Evolutionary conservation across 257 asterid genomes (phyloP).

Genomic region (Thymus quinquecostatus): DNA sequence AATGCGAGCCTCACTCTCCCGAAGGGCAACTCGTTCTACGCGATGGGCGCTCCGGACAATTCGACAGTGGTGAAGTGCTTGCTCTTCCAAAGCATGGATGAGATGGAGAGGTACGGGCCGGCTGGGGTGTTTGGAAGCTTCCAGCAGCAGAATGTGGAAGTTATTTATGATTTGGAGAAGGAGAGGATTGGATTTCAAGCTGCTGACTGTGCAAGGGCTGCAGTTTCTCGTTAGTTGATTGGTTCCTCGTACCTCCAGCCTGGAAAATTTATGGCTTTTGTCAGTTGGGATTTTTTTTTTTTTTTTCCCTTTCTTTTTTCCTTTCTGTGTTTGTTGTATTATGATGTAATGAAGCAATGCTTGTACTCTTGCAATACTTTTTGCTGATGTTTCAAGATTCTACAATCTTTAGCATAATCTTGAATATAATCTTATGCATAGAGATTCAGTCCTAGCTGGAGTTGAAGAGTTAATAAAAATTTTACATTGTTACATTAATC

Average conservation of each 20-base stretch:
- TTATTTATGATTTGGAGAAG: slow-evolving; percentile 75
- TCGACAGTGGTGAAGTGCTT: slow-evolving; percentile 61
- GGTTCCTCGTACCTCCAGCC: not conserved
- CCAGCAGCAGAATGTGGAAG: slow-evolving; percentile 75
- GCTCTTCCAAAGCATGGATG: slow-evolving; percentile 67
- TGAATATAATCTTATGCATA: too few species aligned
- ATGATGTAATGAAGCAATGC: slow-evolving; percentile 3
- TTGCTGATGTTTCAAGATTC: not conserved
- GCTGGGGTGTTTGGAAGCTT: slow-evolving; percentile 78
- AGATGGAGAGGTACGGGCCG: slow-evolving; percentile 46
- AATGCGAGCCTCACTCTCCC: slow-evolving; percentile 59
- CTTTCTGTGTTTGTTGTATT: not conserved
- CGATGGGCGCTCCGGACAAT: slow-evolving; percentile 63
- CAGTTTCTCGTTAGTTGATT: slow-evolving; percentile 43
- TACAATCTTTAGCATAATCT: too few species aligned
- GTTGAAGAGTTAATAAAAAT: too few species aligned
- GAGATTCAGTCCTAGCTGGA: too few species aligned
- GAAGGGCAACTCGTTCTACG: slow-evolving; percentile 56
- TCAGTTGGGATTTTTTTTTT: slow-evolving; percentile 10
- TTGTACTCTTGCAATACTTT: slow-evolving; percentile 20
- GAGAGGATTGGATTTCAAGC: slow-evolving; percentile 65
- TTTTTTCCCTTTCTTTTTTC: too few species aligned
- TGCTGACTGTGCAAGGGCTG: slow-evolving; percentile 60
- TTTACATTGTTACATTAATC: too few species aligned
- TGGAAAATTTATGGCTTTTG: slow-evolving; percentile 12